Percentiles rank a stretch among this genome's conserved stretches.
These are phyloP conservation scores for Aureobasidium pullulans DNA, from an alignment of 2,329 filamentous ascomycete species.

Conservation along the genomic window DNA sequence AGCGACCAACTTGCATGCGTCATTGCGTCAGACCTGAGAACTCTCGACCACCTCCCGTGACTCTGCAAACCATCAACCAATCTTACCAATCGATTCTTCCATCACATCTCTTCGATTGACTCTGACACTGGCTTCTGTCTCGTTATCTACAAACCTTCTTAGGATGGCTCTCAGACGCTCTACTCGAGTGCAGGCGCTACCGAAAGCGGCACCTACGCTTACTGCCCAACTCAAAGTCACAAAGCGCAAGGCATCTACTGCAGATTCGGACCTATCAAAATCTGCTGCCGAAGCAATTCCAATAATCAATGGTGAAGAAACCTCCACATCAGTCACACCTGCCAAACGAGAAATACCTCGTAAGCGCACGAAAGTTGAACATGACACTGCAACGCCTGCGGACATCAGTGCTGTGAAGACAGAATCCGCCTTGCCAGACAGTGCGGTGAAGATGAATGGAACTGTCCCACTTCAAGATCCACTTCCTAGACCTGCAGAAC, in stretches of 20 bases:
- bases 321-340: slow-evolving; percentile 5
- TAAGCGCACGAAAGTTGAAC: slow-evolving; percentile 14
- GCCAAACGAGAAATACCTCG: slow-evolving; percentile 18
- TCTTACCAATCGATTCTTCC: background rate
- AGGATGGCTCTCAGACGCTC: slow-evolving; percentile 49
- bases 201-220: background rate
- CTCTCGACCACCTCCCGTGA: background rate
- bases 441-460: slow-evolving; percentile 34
- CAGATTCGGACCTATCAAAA: background rate
- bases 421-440: slow-evolving; percentile 24
- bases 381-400: slow-evolving; percentile 4
- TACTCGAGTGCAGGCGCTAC: slow-evolving; percentile 32
- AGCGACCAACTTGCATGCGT: background rate
- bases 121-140: background rate
- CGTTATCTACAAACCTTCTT: background rate
- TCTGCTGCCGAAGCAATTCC: background rate
- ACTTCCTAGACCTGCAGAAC: slow-evolving; percentile 52
- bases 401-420: slow-evolving; percentile 29
- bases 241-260: background rate
- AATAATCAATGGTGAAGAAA: background rate
- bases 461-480: slow-evolving; percentile 8
- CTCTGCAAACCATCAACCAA: background rate
- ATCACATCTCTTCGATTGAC: background rate
- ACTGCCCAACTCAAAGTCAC: slow-evolving; percentile 4
- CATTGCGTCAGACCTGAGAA: background rate